Evolutionary conservation across 371 early-diverging fungal genomes (phyloP).

Genomic region (Smittium culicis): DNA sequence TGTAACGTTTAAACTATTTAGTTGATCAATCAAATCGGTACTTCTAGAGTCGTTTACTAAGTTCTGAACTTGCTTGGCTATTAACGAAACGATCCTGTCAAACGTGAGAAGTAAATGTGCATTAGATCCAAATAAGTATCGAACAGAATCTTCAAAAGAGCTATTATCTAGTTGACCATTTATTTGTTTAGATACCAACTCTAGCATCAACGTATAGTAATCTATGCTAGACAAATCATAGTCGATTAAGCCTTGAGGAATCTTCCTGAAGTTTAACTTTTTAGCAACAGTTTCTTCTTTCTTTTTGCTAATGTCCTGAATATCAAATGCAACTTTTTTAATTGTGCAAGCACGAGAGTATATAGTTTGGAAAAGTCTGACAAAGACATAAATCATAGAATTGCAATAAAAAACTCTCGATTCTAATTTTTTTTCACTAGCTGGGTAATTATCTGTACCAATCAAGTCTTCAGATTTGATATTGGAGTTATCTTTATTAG

Average conservation of each 20-base stretch:
- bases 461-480: background rate
- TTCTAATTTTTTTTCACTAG: background rate
- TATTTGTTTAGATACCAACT: constrained; percentile 59
- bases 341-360: constrained; percentile 67
- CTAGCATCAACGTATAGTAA: constrained; percentile 59
- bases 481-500: background rate
- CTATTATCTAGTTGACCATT: constrained; percentile 67
- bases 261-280: constrained; percentile 60
- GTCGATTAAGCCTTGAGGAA: constrained; percentile 27
- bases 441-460: background rate
- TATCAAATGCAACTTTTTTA: constrained; percentile 49
- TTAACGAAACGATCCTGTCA: constrained; percentile 64
- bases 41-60: constrained; percentile 41
- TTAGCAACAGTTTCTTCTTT: constrained; percentile 56
- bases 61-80: constrained; percentile 65
- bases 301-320: constrained; percentile 39
- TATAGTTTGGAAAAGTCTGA: constrained; percentile 66
- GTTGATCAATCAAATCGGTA: constrained; percentile 45
- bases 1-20: constrained; percentile 28
- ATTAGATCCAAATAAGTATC: constrained; percentile 70
- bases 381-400: constrained; percentile 66
- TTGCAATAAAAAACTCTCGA: constrained; percentile 36
- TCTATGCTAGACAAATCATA: constrained; percentile 34
- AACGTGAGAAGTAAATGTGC: constrained; percentile 76
- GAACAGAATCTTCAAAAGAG: constrained; percentile 82